These are phyloP conservation scores for Fraxinus paxiana DNA, from an alignment of 305 asterid species.

Conservation along the genomic window DNA sequence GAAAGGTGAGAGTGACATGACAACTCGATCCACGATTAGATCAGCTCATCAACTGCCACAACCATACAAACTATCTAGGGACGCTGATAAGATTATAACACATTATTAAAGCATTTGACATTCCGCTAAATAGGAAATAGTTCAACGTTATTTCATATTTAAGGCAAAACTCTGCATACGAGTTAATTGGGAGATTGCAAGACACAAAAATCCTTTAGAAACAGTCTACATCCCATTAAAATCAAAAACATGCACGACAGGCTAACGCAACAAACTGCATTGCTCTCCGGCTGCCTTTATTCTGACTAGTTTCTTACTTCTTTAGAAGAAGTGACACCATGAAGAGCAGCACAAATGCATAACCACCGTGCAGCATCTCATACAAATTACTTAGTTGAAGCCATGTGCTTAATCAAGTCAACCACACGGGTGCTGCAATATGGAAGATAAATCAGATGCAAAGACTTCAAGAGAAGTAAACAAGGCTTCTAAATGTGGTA, in stretches of 20 bases:
- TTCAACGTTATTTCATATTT: not conserved
- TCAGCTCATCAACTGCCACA: not conserved
- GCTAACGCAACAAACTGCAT: not conserved
- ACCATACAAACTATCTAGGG: not conserved
- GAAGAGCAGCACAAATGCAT: not conserved
- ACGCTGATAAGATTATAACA: not conserved
- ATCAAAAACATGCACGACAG: not conserved
- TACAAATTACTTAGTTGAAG: conserved; percentile 35
- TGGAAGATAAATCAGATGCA: not conserved
- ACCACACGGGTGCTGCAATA: conserved; percentile 61
- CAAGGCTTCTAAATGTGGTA: not conserved
- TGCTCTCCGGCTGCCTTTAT: conserved; percentile 21
- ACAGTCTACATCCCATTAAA: not conserved
- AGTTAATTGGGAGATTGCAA: not conserved
- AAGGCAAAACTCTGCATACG: not conserved
- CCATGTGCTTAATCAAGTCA: conserved; percentile 56
- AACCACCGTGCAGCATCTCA: not conserved
- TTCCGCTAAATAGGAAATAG: not conserved
- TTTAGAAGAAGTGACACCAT: conserved; percentile 2
- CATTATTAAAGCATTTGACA: not conserved
- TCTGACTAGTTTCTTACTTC: conserved; percentile 16
- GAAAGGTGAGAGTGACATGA: not conserved
- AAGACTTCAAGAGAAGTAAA: not conserved
- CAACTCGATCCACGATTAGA: not conserved
- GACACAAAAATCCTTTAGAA: not conserved